Conservation (phyloP, 257 asterid species). For the Ocimum tenuiflorum region DNA sequence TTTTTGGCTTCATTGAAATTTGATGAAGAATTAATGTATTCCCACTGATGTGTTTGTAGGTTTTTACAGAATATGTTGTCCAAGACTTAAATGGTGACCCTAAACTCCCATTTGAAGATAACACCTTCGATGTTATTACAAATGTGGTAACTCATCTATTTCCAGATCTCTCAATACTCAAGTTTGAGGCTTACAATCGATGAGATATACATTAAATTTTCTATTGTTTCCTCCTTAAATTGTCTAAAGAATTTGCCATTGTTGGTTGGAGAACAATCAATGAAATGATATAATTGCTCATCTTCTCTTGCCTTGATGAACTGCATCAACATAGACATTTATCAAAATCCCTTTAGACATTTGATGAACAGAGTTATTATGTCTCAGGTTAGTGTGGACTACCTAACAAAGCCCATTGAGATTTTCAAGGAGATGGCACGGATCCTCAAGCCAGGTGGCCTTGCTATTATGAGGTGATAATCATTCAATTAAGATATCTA, state of each 20-base stretch:
- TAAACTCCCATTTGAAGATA: constrained; percentile 75
- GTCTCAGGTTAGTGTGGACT: constrained; percentile 91
- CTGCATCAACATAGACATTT: too few species aligned
- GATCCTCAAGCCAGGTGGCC: constrained; percentile 88
- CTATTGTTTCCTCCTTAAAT: background rate
- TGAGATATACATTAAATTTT: background rate
- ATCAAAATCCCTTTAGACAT: background rate
- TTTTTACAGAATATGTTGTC: constrained; percentile 74
- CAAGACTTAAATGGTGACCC: constrained; percentile 85
- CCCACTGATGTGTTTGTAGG: constrained; percentile 40
- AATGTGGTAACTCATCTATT: constrained; percentile 55
- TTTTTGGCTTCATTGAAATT: background rate
- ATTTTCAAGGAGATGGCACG: constrained; percentile 83
- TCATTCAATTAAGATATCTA: background rate
- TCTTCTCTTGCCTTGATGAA: too few species aligned
- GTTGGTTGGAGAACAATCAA: too few species aligned
- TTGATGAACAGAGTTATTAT: background rate
- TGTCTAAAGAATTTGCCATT: background rate
- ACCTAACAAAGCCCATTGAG: constrained; percentile 75
- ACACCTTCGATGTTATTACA: constrained; percentile 72
- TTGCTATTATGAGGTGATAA: constrained; percentile 68
- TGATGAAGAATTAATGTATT: constrained; percentile 13
- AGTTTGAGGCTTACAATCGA: constrained; percentile 2
- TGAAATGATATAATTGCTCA: too few species aligned
- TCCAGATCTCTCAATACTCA: background rate